Conservation (phyloP, 306 rosid species). For the Quercus berberidifolia region DNA sequence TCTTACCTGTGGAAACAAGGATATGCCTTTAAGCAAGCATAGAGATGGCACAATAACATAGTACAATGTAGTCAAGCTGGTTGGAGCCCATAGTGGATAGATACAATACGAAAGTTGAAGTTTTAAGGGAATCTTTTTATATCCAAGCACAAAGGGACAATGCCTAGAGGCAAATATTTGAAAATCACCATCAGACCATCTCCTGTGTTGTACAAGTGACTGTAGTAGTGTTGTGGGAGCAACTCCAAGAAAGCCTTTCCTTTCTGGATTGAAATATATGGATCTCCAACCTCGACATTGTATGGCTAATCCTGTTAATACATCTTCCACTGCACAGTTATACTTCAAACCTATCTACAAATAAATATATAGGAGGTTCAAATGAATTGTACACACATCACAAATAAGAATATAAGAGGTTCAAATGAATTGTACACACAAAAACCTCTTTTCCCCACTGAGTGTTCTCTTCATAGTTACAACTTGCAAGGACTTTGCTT, state of each 20-base stretch:
- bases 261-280: constrained; percentile 1
- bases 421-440: too few species aligned
- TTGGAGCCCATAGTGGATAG: background rate
- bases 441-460: background rate
- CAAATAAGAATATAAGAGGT: too few species aligned
- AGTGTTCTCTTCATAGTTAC: background rate
- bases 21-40: constrained; percentile 2
- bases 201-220: background rate
- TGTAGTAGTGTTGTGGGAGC: background rate
- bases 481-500: background rate
- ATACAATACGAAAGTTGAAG: background rate
- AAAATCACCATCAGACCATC: background rate
- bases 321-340: constrained; percentile 11
- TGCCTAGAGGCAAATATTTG: background rate
- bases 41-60: background rate
- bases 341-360: constrained; percentile 19
- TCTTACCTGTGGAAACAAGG: constrained; percentile 10
- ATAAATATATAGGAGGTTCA: background rate
- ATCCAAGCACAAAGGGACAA: background rate
- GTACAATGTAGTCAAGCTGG: background rate
- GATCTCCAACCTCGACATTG: constrained; percentile 28
- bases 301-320: constrained; percentile 5
- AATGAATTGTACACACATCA: background rate
- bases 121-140: background rate
- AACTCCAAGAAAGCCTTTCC: background rate